Percentiles rank a stretch among this genome's conserved stretches.
These are phyloP conservation scores for Xylaria sp. DNA, from an alignment of 2,329 filamentous ascomycete genomes.

Conservation along the genomic window DNA sequence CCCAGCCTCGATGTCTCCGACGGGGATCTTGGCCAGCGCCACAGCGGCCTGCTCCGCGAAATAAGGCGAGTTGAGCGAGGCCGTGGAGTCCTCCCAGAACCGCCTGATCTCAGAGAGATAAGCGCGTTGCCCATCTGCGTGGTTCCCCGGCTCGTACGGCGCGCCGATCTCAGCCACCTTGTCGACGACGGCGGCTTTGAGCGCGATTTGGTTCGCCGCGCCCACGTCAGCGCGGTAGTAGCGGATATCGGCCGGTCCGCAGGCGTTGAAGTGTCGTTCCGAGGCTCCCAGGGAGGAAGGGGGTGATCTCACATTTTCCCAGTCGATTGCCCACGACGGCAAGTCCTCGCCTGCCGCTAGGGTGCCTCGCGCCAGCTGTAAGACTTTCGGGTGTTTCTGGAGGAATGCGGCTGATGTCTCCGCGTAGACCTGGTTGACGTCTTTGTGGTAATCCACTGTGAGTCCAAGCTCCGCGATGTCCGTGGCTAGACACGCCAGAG, in stretches of 20 bases:
- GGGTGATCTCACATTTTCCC: conserved; percentile 35
- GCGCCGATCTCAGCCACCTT: conserved; percentile 32
- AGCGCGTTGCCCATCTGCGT: conserved; percentile 20
- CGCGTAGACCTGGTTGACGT: conserved; percentile 26
- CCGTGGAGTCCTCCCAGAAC: conserved; percentile 40
- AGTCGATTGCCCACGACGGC: conserved; percentile 42
- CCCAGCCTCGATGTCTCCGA: conserved; percentile 36
- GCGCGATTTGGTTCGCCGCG: conserved; percentile 18
- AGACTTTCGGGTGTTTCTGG: conserved; percentile 23
- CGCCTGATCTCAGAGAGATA: conserved; percentile 36
- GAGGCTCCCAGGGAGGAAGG: conserved; percentile 21
- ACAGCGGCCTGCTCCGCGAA: conserved; percentile 38
- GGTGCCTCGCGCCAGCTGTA: conserved; percentile 36
- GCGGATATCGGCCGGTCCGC: conserved; percentile 38
- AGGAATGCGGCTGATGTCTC: conserved; percentile 37
- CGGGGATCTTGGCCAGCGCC: conserved; percentile 40
- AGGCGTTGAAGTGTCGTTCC: conserved; percentile 38
- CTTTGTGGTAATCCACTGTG: conserved; percentile 32
- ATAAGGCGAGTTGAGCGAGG: conserved; percentile 37
- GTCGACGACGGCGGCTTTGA: conserved; percentile 38
- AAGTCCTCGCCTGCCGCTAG: background rate
- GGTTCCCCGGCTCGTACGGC: conserved; percentile 17
- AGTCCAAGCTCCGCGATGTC: conserved; percentile 28
- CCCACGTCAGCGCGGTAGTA: conserved; percentile 37
- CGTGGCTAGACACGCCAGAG: conserved; percentile 35